Evolutionary conservation across 805 yeast genomes (phyloP).

Genomic region (Saccharomycopsis fermentans): DNA sequence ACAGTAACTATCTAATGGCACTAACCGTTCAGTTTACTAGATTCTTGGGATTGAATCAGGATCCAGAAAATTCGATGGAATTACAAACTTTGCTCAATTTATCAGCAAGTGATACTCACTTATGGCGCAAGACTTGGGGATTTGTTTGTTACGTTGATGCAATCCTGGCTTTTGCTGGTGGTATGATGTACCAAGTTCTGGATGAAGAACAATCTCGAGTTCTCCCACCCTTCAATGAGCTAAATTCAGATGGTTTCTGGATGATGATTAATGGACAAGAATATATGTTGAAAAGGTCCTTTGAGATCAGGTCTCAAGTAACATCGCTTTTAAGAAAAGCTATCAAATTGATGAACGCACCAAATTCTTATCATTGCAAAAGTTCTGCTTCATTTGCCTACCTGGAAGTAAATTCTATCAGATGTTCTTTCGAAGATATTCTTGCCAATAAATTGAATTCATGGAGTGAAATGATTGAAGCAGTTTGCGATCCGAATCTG

Average conservation of each 20-base stretch:
- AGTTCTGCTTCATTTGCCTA: not conserved
- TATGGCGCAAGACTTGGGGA: not conserved
- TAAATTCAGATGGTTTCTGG: not conserved
- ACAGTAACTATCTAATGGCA: not conserved
- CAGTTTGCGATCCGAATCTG: not conserved
- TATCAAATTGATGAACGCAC: not conserved
- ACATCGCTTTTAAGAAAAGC: not conserved
- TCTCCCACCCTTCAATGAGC: not conserved
- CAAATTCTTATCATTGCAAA: not conserved
- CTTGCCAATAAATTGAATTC: not conserved
- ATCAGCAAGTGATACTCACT: not conserved
- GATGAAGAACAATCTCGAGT: not conserved
- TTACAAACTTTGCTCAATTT: not conserved
- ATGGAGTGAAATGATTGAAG: not conserved
- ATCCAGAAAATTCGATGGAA: not conserved
- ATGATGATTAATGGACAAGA: not conserved
- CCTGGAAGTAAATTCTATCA: not conserved
- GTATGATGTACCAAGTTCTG: not conserved
- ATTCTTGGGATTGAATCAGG: not conserved
- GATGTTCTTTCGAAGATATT: not conserved
- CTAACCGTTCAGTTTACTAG: not conserved
- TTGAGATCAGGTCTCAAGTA: not conserved
- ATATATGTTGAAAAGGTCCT: not conserved
- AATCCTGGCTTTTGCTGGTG: not conserved
- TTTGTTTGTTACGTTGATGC: not conserved